Evolutionary conservation across 2,329 filamentous ascomycete genomes (phyloP).

Genomic region (Coniella vitis): DNA sequence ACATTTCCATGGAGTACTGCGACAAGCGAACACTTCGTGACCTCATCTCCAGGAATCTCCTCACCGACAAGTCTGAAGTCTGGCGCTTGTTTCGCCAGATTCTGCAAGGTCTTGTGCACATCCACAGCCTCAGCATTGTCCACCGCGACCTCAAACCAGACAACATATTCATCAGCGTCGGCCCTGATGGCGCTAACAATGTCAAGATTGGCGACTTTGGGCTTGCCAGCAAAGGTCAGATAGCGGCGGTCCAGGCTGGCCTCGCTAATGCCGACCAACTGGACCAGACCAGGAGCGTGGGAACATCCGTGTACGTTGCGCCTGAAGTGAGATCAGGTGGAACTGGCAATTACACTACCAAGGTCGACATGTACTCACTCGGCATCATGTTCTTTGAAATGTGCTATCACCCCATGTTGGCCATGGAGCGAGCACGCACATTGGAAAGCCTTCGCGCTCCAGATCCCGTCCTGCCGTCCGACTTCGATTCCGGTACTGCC

Average conservation of each 20-base stretch:
- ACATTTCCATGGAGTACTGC: constrained; percentile 99
- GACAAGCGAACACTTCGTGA: constrained; percentile 89
- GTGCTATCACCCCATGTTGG: constrained; percentile 62
- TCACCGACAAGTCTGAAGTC: constrained; percentile 66
- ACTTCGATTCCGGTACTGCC: constrained; percentile 66
- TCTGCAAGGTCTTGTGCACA: constrained; percentile 80
- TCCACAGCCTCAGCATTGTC: constrained; percentile 85
- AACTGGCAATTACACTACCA: constrained; percentile 75
- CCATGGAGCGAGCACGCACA: constrained; percentile 57
- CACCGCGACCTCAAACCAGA: constrained; percentile 96
- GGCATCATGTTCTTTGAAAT: constrained; percentile 99
- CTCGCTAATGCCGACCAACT: constrained; percentile 37
- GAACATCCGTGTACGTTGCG: constrained; percentile 85
- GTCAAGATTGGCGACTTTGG: constrained; percentile 97
- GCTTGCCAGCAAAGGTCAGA: constrained; percentile 81
- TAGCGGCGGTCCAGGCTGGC: constrained; percentile 51
- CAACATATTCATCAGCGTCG: constrained; percentile 79
- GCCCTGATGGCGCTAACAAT: constrained; percentile 69
- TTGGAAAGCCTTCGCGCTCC: constrained; percentile 63
- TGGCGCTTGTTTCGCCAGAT: constrained; percentile 92
- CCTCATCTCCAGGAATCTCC: constrained; percentile 69
- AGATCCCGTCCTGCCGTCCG: constrained; percentile 60
- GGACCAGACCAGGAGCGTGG: constrained; percentile 65
- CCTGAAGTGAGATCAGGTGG: constrained; percentile 78
- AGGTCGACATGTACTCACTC: constrained; percentile 98